phyloP scores from a whole-genome alignment of 192 early-diverging fungal genomes.

The Coemansia sp. region DNA sequence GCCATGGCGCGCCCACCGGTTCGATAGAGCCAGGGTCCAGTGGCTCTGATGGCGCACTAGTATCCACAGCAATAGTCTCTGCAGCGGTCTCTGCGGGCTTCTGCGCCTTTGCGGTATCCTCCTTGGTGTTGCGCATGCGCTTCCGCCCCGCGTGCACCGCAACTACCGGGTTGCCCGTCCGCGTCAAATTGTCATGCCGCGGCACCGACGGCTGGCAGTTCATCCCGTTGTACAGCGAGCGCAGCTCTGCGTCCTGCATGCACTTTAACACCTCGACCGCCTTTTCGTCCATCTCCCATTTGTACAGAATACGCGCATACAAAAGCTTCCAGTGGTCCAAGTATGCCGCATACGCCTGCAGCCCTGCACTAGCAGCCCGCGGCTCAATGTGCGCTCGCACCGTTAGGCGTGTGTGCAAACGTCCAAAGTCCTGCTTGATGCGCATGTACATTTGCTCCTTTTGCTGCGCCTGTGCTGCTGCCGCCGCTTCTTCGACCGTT shows the following conservation, averaged over 20 bases:
- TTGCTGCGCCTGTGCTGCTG: conserved; percentile 16
- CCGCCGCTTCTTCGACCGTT: not conserved
- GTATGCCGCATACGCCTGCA: conserved; percentile 21
- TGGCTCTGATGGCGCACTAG: not conserved
- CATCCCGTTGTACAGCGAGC: conserved; percentile 30
- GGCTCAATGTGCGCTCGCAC: conserved; percentile 8
- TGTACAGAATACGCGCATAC: conserved; percentile 45
- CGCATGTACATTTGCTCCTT: conserved; percentile 31
- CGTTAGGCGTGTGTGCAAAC: conserved; percentile 18
- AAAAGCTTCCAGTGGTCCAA: conserved; percentile 51
- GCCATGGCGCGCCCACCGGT: conserved; percentile 25
- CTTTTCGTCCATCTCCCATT: conserved; percentile 42
- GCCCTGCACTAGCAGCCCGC: not conserved
- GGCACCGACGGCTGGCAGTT: conserved; percentile 43
- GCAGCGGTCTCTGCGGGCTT: not conserved
- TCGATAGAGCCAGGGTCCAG: conserved; percentile 3
- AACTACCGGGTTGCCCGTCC: conserved; percentile 19
- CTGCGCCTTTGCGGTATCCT: not conserved
- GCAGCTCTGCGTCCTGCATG: conserved; percentile 25
- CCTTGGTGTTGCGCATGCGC: not conserved
- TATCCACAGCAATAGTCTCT: not conserved
- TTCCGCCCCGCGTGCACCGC: not conserved
- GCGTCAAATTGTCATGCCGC: conserved; percentile 30
- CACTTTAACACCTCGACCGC: conserved; percentile 49
- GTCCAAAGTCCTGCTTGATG: conserved; percentile 22